Base-by-base conservation (phyloP, 768 basidiomycete species). In the Lactarius evosmus region DNA sequence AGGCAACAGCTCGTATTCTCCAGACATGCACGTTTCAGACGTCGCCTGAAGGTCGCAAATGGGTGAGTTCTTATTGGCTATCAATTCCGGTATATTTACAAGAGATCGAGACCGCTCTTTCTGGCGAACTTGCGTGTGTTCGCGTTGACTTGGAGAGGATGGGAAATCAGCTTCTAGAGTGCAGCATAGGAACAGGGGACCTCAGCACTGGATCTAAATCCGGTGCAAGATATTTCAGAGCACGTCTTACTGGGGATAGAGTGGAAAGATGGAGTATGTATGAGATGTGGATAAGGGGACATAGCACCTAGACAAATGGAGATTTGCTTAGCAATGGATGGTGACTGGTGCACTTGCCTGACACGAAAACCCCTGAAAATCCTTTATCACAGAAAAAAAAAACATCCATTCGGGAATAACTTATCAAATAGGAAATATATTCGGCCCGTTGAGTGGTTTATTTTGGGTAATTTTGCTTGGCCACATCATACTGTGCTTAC, bases 271-370 rank as follows among this genome's bases (percentile, higher is more conserved):
- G 79, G 78, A 66, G 66, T 56, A 65, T 82, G 58, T 72, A 74
- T 56, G 81, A 78, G 65, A 70, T 79, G 17, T 81, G 80, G 80
- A 61, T 77, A 56, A 70, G 77, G 59, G 71, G 70, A 52, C 32
- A 49, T 33, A 50, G 53, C 38, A 62, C 29, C 27, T 68, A 58
- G 52, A 65, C 56, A 56, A 56, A 50, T 67, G 58, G 65, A 55
- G 55, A 60, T 54, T 54, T 40, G 40, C 40, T 8, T 19, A n/a
- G 40, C 40, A 16, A 1, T 38, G 38, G 38, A 1, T 38, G 38
- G 6, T 38, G 38, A 6, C 16, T n/a, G 17, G 14, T 38, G 36
- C 14, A 12, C 36, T 38, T 38, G 36, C 14, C 36, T 14, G 17
- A 38, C 36, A 36, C 34, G 14, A 16, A 38, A 46, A n/a, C 44